These are phyloP conservation scores for Penicillium subrubescens DNA, from an alignment of 495 filamentous ascomycete genomes.

Conservation along the genomic window DNA sequence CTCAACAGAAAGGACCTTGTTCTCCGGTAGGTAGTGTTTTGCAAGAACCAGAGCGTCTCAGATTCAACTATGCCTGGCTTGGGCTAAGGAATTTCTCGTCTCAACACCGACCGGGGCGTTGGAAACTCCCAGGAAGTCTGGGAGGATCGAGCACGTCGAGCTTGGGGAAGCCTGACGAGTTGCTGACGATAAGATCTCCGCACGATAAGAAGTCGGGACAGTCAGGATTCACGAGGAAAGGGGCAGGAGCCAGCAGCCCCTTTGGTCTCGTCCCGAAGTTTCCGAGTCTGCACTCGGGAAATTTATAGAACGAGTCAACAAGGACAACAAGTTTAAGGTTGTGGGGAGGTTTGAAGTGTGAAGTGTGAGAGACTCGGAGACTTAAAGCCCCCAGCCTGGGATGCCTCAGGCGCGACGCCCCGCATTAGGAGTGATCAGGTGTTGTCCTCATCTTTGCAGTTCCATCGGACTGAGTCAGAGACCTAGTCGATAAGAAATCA, in stretches of 20 bases:
- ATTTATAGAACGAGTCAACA: background rate
- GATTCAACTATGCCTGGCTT: background rate
- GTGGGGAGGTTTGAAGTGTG: background rate
- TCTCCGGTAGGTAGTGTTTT: background rate
- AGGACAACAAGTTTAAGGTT: background rate
- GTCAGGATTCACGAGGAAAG: conserved; percentile 11
- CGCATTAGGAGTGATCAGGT: conserved; percentile 19
- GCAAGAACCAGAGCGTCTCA: background rate
- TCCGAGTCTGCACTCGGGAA: background rate
- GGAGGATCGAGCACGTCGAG: background rate
- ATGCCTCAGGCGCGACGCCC: conserved; percentile 12
- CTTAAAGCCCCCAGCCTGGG: conserved; percentile 1
- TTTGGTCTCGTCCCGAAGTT: background rate
- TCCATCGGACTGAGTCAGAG: background rate
- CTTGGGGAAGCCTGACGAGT: conserved; percentile 11
- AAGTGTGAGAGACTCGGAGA: background rate
- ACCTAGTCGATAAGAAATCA: background rate
- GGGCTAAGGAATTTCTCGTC: background rate
- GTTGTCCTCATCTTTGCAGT: conserved; percentile 1
- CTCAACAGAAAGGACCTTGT: conserved; percentile 7
- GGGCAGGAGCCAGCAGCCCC: conserved; percentile 5
- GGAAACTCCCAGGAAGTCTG: background rate
- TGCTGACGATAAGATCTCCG: conserved; percentile 27
- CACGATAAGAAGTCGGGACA: conserved; percentile 20
- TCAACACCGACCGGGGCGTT: background rate